Base-by-base conservation (phyloP, 352 stramenopile genomes). In the Phytophthora tentaculata region DNA sequence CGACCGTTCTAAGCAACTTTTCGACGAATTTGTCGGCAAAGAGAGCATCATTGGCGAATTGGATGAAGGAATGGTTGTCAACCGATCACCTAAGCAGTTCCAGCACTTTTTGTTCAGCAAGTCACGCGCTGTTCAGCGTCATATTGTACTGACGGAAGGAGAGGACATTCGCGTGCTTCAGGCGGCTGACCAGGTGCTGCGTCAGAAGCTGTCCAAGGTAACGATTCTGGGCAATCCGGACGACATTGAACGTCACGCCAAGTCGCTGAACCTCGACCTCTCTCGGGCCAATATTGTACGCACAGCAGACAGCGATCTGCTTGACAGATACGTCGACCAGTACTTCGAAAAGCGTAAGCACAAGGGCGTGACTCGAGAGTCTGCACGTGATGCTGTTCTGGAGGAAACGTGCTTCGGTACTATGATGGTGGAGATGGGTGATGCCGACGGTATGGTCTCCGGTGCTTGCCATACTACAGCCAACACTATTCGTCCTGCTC, bases 81-180 rank as follows among this genome's bases (percentile, higher is more conserved):
- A 91, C 60, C 83, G 84, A 2, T 89, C 86, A 17, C 88, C 88
- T 10, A 94, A 94, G 77, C 84, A 95, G 52, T 95, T 95, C 67
- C 80, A 94, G 66, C 85, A 96, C 72, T 92, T 89, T 62, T 60
- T 95, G n/a, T 90, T 92, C 56, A 82, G 77, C 76, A 93, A 94
- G 67, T 83, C 88, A 0, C 84, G 84, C 10, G 63, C 70, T 0
- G 81, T 90, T 3, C 74, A 93, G 71, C 83, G 86, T 24, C 86
- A 90, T 61, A 95, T 96, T 64, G 84, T 97, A 19, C 69, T 96
- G 24, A 90, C 90, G 1, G 90, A 97, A 61, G 89, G 88, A 7
- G 77, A 91, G 51, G 90, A 97, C 58, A 82, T 90, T 14, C 83
- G 90, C 12, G 75, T 97, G 26, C 71, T 97, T 12, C 79, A 93